Base-by-base conservation (phyloP, 148 eudicot genomes). In the Rhododendron henanense region DNA sequence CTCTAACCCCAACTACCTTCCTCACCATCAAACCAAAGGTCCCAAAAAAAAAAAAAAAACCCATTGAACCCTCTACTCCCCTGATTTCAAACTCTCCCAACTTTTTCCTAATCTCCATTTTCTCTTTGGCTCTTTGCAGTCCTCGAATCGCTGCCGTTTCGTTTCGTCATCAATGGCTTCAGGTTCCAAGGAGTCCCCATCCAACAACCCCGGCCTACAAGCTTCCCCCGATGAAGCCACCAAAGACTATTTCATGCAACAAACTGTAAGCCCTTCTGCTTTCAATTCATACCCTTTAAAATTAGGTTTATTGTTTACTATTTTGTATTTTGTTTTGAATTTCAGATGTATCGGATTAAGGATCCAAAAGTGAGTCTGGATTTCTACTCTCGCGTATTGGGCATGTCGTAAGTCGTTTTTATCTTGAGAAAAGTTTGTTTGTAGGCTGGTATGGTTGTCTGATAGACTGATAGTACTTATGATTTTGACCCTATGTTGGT, bases 281-380 rank as follows among this genome's bases (percentile, higher is more conserved):
- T 81, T 81, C 28, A 35, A 18, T 82, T n/a, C 84, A 1, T 9
- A 10, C 71, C 31, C 31, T 13, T 31, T 81, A 23, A 47, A 10
- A 3, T 44, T 9, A 39, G 9, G 31, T 78, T 44, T 39, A 39
- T 78, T 21, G 5, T 10, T 59, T 1, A 59, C n/a, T 21, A 7
- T 59, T 19, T 59, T 41, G 25, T 7, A 6, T 57, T 80, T 37
- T 59, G 0, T 78, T 89, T 37, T 51, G 55, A 2, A 28, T 82
- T 89, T 86, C 94, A 96, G 99, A 96, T 95, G 98, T 93, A 90
- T 90, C 94, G 98, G 50, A 91, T 96, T 85, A 96, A 96, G 92
- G 99, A 96, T 81, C 99, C 99, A 0, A 95, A 95, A 93, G 92
- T 90, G 85, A 96, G 97, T 85, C 89, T 96, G 85, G 97, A 95